Base-by-base conservation (phyloP, 2,329 filamentous ascomycete species). In the Apiospora rasikravindrae region DNA sequence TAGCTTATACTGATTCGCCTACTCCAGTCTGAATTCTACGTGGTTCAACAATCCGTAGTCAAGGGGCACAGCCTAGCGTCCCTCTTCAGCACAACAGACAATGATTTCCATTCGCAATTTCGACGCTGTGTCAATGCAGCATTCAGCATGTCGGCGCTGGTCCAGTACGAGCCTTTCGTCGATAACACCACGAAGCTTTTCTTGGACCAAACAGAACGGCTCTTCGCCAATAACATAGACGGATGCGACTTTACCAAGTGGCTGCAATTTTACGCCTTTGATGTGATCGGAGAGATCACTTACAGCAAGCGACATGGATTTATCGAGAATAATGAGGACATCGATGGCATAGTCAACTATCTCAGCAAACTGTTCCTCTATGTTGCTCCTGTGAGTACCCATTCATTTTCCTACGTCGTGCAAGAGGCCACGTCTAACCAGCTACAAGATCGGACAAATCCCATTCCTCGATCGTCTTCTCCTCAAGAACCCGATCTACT, bases 181-280 rank as follows among this genome's bases (percentile, higher is more conserved):
- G 92, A 94, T 79, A 92, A 90, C 75, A 94, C 92, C 0, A 91
- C 92, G 0, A 88, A 89, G 74, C 83, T 93, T 2, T 96, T 95
- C 80, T 87, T 96, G 7, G 81, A 86, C 44, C 89, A 90, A 78
- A 92, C 90, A 0, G 85, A 89, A 74, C 83, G 84, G 1, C 78
- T 91, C 3, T 92, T 86, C 75, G 86, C 84, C n/a, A 78, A 81
- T 29, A 82, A 83, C 33, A 71, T 75, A 1, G 75, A 80, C 11
- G 80, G 82, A 33, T 93, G 91, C 77, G 88, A 93, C 77, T 92
- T 94, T 71, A 89, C 90, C 1, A 84, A 86, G 72, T 95, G 93
- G 93, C 83, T 95, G 72, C 93, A 95, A 77, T 95, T 91, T 79
- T 95, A 93, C 76, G 93, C 93, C 0, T 95, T 95, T 77, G 93